Conservation (phyloP, 2,329 filamentous ascomycete genomes). For the Epichloe gansuensis region DNA sequence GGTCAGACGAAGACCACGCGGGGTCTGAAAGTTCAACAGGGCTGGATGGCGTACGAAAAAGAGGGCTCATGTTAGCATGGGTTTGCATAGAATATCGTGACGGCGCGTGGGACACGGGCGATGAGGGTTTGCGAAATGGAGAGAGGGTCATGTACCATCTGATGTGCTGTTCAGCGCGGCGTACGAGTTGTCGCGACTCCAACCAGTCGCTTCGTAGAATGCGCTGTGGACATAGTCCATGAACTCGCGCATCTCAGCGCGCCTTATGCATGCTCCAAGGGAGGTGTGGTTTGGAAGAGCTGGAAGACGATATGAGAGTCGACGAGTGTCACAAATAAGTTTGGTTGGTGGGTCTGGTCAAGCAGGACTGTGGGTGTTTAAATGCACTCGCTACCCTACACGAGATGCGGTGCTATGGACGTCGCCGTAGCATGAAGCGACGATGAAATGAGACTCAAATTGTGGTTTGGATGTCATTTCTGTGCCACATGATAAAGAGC, state of each 20-base stretch:
- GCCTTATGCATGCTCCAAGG: constrained; percentile 16
- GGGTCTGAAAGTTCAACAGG: constrained; percentile 78
- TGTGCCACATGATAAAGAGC: too few relatives aligned
- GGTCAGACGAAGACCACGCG: constrained; percentile 69
- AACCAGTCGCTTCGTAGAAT: constrained; percentile 75
- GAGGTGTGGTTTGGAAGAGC: neutral
- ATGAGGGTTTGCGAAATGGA: neutral
- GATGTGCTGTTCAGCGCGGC: constrained; percentile 72
- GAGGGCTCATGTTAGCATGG: constrained; percentile 9
- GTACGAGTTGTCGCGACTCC: constrained; percentile 89
- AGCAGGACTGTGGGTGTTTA: too few relatives aligned
- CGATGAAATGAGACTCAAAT: too few relatives aligned
- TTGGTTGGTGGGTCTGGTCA: neutral
- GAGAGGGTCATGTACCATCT: constrained; percentile 40
- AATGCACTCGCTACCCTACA: too few relatives aligned
- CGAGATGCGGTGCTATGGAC: too few relatives aligned
- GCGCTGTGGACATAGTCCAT: constrained; percentile 94
- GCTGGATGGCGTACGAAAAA: constrained; percentile 31
- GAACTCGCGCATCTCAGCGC: constrained; percentile 69
- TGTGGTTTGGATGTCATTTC: too few relatives aligned
- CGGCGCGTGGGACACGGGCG: neutral
- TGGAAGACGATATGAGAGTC: neutral
- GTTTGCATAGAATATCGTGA: neutral
- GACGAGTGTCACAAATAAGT: neutral
- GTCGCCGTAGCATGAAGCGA: too few relatives aligned